Base-by-base conservation (phyloP, 2,329 filamentous ascomycete genomes). In the Stagonosporopsis rhizophila region DNA sequence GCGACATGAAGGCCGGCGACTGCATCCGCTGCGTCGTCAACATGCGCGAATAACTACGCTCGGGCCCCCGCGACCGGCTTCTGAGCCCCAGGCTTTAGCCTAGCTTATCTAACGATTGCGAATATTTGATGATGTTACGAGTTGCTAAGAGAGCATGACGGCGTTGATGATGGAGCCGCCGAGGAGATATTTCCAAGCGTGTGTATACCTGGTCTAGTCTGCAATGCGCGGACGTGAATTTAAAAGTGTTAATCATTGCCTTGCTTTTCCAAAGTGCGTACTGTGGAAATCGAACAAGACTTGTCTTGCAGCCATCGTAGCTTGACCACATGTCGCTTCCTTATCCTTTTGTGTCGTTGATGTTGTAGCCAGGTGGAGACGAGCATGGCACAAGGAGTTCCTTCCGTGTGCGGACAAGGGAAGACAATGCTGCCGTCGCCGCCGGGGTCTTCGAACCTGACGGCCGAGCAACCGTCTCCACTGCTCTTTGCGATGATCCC, bases 1-100 rank as follows among this genome's bases (percentile, higher is more conserved):
- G 92, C 64, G 87, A 89, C 68, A 99, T 99, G 95, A 96, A 97
- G 84, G 85, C 87, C 58, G 95, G 95, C 56, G 93, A 98, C 79
- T 99, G 95, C 80, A 97, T 99, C 73, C 91, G 95, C 64, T 96
- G 92, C 67, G 95, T 98, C 9, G 90, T 97, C 50, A 87, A 88
- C 62, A 86, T 87, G 84, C 62, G 74, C 54, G 68, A 74, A 45
- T 73, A 65, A 64, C 44, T 62, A 59, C 56, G 32, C 58, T 56
- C 53, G 56, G 59, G 47, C 56, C 50, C 50, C 52, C 51, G 52
- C 27, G 25, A 49, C 40, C 45, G 50, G 50, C n/a, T 39, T 22
- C 25, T 30, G n/a, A 46, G 4, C 6, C 40, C 52, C 35, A 50
- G 28, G 28, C 46, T 56, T 27, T 51, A 47, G 42, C 19, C 35